Evolutionary conservation across 2,329 filamentous ascomycete genomes (phyloP).

Genomic region (Zasmidium cellare): DNA sequence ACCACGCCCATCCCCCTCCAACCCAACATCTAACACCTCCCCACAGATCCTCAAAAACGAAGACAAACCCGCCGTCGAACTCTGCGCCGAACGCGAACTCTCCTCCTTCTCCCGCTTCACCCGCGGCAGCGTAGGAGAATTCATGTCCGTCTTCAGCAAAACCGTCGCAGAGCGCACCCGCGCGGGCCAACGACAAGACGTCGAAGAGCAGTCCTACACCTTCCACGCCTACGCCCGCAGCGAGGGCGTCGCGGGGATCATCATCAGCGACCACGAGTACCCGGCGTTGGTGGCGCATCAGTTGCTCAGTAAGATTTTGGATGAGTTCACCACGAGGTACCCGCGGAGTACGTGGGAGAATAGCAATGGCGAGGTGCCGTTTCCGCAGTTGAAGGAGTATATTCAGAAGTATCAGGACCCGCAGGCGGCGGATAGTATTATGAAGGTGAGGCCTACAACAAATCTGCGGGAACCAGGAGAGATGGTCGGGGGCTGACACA

Average conservation of each 20-base stretch:
- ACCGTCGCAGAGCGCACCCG: constrained; percentile 83
- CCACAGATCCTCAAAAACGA: constrained; percentile 78
- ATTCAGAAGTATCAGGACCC: constrained; percentile 81
- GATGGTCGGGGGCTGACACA: constrained; percentile 55
- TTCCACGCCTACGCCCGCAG: constrained; percentile 49
- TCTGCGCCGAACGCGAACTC: constrained; percentile 75
- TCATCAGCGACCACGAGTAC: constrained; percentile 51
- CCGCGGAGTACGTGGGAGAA: constrained; percentile 67
- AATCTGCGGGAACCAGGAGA: not conserved
- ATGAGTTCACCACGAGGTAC: constrained; percentile 80
- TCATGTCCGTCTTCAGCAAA: constrained; percentile 84
- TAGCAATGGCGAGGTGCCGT: constrained; percentile 48
- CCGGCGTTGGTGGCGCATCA: constrained; percentile 78
- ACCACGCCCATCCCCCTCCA: constrained; percentile 5
- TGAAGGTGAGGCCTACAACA: constrained; percentile 31
- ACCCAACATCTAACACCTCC: constrained; percentile 26
- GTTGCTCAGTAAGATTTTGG: constrained; percentile 80
- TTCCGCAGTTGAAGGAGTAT: constrained; percentile 79
- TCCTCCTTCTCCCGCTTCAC: constrained; percentile 80
- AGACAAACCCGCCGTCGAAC: constrained; percentile 71
- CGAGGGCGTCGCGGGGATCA: constrained; percentile 50
- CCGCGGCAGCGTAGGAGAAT: constrained; percentile 59
- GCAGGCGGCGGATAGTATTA: constrained; percentile 81
- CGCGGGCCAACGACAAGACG: constrained; percentile 74
- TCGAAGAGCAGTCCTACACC: constrained; percentile 78